phyloP scores from a whole-genome alignment of 2,329 filamentous ascomycete genomes.

The Scolecobasidium constrictum region DNA sequence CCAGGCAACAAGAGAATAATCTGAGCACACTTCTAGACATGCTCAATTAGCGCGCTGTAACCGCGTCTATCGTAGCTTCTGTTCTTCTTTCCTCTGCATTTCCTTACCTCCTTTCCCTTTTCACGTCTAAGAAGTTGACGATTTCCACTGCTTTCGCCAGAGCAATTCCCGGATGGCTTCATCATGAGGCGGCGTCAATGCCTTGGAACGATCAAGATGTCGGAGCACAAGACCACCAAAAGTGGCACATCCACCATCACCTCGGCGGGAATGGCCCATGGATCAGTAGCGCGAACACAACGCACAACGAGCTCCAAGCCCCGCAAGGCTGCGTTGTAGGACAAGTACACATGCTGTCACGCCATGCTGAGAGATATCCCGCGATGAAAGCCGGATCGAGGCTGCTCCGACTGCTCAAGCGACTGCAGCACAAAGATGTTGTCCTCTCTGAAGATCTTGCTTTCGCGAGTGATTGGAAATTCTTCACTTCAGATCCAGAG shows the following conservation, averaged over 20 bases:
- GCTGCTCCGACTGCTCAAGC: conserved; percentile 37
- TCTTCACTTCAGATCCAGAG: conserved; percentile 37
- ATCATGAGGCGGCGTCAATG: too few relatives aligned
- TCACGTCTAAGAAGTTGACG: too few relatives aligned
- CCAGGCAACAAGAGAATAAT: too few relatives aligned
- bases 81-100: too few relatives aligned
- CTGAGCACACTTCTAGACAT: too few relatives aligned
- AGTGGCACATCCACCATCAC: not conserved
- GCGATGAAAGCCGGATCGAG: conserved; percentile 16
- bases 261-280: not conserved
- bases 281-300: not conserved
- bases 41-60: too few relatives aligned
- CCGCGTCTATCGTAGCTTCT: too few relatives aligned
- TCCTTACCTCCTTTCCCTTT: too few relatives aligned
- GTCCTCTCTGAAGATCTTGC: conserved; percentile 38
- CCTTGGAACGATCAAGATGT: too few relatives aligned
- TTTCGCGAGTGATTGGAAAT: conserved; percentile 44
- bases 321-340: not conserved
- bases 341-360: not conserved
- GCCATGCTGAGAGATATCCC: not conserved
- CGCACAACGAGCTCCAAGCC: not conserved
- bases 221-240: not conserved
- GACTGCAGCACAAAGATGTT: conserved; percentile 31
- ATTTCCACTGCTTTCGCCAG: too few relatives aligned
- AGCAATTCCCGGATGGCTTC: too few relatives aligned